Base-by-base conservation (phyloP, 1,284 basidiomycete genomes). In the Coriolopsis trogii region DNA sequence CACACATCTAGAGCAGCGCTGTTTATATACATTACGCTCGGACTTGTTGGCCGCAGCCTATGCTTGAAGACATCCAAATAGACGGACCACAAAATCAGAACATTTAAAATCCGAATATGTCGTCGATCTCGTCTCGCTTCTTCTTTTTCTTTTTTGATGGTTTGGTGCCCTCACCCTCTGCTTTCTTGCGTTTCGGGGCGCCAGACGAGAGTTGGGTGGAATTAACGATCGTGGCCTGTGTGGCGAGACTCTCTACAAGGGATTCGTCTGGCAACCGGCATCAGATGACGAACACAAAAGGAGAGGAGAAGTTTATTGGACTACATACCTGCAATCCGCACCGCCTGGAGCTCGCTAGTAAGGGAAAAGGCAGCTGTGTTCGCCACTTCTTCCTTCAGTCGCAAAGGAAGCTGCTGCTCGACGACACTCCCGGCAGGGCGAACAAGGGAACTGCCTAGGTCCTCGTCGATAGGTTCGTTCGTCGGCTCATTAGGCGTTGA, bases 91-190 rank as follows among this genome's bases (percentile, higher is more conserved):
- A n/a, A n/a, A n/a, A n/a, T n/a, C n/a, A n/a, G n/a, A n/a, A n/a
- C n/a, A n/a, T n/a, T 59, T 58, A 78, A 53, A 76, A 73, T 1
- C 77, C 80, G 64, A 89, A 89, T 25, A 89, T 87, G 21, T 79
- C 79, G 59, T 89, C 86, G 31, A 88, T 87, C 63, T 84, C 85
- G 57, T 87, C 78, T 25, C 61, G 62, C 51, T 66, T 76, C 53
- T 65, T 67, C 59, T 70, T 72, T 66, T 66, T 70, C 54, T 63
- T 64, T 56, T 75, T 70, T 58, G 65, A 70, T 48, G 67, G 72
- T 56, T 71, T 72, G 23, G 33, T 47, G 50, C 28, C 46, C 51
- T 39, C 41, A 23, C 18, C 57, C 33, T 59, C 56, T 18, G 50
- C 29, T 33, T 53, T 51, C 49, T 60, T 63, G 21, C 60, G 53